phyloP scores from a whole-genome alignment of 371 early-diverging fungal species.

The Mortierella sp. region DNA sequence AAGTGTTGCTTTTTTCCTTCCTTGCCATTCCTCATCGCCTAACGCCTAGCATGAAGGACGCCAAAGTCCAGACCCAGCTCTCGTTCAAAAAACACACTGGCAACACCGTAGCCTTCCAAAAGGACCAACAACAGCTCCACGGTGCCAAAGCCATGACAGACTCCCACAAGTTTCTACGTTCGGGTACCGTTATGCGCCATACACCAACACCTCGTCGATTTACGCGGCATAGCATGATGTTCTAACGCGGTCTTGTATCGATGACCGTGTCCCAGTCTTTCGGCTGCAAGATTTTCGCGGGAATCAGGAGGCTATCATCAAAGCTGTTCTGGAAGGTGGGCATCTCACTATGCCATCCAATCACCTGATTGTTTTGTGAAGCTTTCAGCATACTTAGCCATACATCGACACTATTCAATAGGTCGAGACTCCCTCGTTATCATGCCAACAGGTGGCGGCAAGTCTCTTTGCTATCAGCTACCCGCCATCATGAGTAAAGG shows the following conservation, averaged over 20 bases:
- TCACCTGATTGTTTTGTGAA: too few relatives aligned
- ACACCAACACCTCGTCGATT: not conserved
- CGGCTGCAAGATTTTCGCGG: constrained; percentile 36
- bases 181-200: constrained; percentile 16
- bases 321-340: constrained; percentile 72
- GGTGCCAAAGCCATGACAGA: constrained; percentile 10
- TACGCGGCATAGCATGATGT: not conserved
- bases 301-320: constrained; percentile 74
- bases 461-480: constrained; percentile 89
- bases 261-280: constrained; percentile 13
- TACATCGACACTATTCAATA: not conserved
- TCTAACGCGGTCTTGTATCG: not conserved
- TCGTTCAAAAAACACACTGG: constrained; percentile 44
- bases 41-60: not conserved
- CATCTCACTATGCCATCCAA: not conserved
- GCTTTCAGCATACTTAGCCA: too few relatives aligned
- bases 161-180: constrained; percentile 26
- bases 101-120: constrained; percentile 20
- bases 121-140: constrained; percentile 12
- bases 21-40: too few relatives aligned
- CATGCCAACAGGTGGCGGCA: constrained; percentile 93
- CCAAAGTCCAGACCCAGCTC: constrained; percentile 32
- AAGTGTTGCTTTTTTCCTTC: too few relatives aligned
- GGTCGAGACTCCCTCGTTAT: constrained; percentile 81
- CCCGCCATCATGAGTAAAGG: constrained; percentile 80